phyloP scores from a whole-genome alignment of 352 stramenopile species.

The Peronospora belbahrii region DNA sequence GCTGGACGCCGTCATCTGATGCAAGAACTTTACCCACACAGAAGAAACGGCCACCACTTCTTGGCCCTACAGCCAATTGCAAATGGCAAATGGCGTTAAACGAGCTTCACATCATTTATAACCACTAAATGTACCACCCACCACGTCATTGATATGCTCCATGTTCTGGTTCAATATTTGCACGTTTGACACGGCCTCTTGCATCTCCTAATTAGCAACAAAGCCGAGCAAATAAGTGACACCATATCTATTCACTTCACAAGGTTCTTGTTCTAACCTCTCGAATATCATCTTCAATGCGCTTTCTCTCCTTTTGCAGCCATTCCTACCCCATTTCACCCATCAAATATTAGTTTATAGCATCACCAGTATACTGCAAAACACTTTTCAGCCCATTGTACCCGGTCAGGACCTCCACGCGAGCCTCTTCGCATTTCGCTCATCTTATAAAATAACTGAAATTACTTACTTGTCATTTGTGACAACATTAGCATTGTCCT shows the following conservation, averaged over 20 bases:
- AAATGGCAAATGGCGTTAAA: not conserved
- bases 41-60: constrained; percentile 69
- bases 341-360: constrained; percentile 3
- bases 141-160: constrained; percentile 76
- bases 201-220: constrained; percentile 46
- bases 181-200: constrained; percentile 74
- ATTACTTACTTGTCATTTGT: too few relatives aligned
- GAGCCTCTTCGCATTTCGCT: constrained; percentile 20
- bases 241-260: not conserved
- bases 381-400: constrained; percentile 1
- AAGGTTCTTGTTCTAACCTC: constrained; percentile 38
- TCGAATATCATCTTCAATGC: constrained; percentile 60
- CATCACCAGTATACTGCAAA: not conserved
- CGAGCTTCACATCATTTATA: not conserved
- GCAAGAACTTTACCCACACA: constrained; percentile 63
- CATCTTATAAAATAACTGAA: too few relatives aligned
- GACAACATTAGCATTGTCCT: too few relatives aligned
- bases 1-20: constrained; percentile 38
- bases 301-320: constrained; percentile 60
- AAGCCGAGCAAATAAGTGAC: not conserved
- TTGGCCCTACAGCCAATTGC: constrained; percentile 34
- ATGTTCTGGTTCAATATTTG: constrained; percentile 78
- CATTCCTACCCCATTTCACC: constrained; percentile 32
- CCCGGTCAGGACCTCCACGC: constrained; percentile 20
- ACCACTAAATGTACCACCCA: constrained; percentile 15